phyloP scores from a whole-genome alignment of 1,284 basidiomycete species.

The Naganishia sp. region DNA sequence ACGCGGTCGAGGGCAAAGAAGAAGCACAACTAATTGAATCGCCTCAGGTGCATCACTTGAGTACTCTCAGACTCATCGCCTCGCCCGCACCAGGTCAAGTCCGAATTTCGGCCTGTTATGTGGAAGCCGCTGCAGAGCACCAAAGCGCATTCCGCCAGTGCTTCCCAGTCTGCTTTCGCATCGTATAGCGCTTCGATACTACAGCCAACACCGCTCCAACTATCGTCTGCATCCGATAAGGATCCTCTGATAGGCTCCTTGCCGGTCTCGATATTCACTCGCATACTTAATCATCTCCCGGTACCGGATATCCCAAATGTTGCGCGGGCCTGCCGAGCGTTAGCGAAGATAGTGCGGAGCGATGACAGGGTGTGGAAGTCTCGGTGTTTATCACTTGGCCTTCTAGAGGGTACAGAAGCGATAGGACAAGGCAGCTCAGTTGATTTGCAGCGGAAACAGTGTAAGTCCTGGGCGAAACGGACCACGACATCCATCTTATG shows the following conservation, averaged over 20 bases:
- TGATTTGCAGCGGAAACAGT: not conserved
- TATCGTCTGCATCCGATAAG: not conserved
- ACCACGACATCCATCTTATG: not conserved
- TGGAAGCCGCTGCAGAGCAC: conserved; percentile 8
- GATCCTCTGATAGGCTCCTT: conserved; percentile 24
- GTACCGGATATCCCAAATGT: conserved; percentile 30
- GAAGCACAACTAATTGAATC: too few species aligned
- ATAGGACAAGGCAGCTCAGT: not conserved
- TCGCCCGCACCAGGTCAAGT: too few species aligned
- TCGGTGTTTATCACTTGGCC: conserved; percentile 15
- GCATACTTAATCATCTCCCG: conserved; percentile 13
- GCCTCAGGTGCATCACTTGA: too few species aligned
- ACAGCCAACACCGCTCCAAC: conserved; percentile 26
- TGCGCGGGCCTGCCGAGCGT: conserved; percentile 18
- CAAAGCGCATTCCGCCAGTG: conserved; percentile 1
- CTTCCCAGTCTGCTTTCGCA: conserved; percentile 11
- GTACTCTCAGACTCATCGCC: too few species aligned
- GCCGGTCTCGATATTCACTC: conserved; percentile 11
- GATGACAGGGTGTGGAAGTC: conserved; percentile 30
- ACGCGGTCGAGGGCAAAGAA: not conserved
- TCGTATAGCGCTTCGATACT: conserved; percentile 24
- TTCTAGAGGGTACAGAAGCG: not conserved
- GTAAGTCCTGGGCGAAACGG: not conserved
- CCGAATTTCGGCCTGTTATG: not conserved
- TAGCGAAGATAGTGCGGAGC: conserved; percentile 18